A percentile compares a stretch with the other conserved stretches of the same genome.
Evolutionary conservation across 2,329 filamentous ascomycete species (phyloP).

Genomic region (Aspergillus sp.): DNA sequence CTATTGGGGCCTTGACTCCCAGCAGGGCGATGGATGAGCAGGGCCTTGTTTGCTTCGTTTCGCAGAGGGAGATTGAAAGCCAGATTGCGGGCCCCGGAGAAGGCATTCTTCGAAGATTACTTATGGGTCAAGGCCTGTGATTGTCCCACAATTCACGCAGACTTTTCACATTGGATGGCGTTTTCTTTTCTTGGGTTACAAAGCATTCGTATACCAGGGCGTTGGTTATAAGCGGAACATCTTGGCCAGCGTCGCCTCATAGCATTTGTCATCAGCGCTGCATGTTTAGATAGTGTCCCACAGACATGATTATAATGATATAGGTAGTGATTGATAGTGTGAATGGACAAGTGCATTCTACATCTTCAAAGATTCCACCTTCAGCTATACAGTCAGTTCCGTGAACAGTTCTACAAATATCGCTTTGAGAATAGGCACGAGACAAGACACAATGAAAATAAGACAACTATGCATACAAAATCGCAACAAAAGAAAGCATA

Average conservation of each 20-base stretch:
- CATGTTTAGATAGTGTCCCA: conserved; percentile 2
- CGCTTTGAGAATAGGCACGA: conserved; percentile 5
- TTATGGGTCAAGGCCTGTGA: conserved; percentile 37
- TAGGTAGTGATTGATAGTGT: neutral
- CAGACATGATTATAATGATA: conserved; percentile 5
- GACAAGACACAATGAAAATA: neutral
- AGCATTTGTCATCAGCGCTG: conserved; percentile 2
- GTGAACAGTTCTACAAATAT: conserved; percentile 7
- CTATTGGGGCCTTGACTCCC: conserved; percentile 53
- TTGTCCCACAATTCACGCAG: neutral
- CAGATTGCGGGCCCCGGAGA: conserved; percentile 60
- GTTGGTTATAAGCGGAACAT: neutral
- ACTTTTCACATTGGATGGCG: conserved; percentile 3
- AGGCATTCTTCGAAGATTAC: conserved; percentile 42
- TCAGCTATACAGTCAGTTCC: conserved; percentile 10
- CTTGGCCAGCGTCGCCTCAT: neutral
- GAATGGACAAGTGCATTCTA: conserved; percentile 1
- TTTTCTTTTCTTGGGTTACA: neutral
- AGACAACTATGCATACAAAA: conserved; percentile 5
- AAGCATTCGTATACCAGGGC: neutral
- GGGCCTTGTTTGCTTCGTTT: conserved; percentile 73
- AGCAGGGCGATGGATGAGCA: conserved; percentile 66
- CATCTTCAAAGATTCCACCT: neutral
- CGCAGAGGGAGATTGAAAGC: conserved; percentile 73
- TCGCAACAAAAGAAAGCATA: neutral